Percentiles rank a stretch among this genome's conserved stretches.
Conservation (phyloP, 2,329 filamentous ascomycete species). For the Sporothrix pallida region DNA sequence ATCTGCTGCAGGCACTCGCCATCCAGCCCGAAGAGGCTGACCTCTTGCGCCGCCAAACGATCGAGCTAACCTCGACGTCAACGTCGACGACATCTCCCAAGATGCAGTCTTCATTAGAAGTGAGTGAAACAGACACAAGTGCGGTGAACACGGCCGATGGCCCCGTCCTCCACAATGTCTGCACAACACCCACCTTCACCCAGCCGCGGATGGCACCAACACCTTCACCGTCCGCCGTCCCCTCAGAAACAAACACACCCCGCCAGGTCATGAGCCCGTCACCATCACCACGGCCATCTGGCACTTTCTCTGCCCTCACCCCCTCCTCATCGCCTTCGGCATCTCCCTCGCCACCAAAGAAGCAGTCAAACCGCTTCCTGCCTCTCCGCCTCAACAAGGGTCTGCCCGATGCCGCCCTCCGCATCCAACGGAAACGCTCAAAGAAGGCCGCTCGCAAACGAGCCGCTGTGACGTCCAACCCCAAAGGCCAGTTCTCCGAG, state of each 20-base stretch:
- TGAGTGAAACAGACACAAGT: not conserved
- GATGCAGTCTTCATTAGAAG: not conserved
- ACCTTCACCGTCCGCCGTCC: conserved; percentile 3
- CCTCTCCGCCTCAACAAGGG: conserved; percentile 23
- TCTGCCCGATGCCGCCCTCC: not conserved
- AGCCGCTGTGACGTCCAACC: not conserved
- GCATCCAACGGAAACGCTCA: conserved; percentile 27
- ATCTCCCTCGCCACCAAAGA: not conserved
- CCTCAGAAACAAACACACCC: not conserved
- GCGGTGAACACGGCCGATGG: not conserved
- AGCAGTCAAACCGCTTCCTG: conserved; percentile 25
- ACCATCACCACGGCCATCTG: not conserved
- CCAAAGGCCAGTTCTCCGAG: not conserved
- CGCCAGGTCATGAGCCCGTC: conserved; percentile 13
- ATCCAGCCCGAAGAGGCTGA: conserved; percentile 38
- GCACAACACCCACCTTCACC: conserved; percentile 35
- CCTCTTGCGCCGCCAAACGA: conserved; percentile 19
- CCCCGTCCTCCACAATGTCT: not conserved
- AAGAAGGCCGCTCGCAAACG: conserved; percentile 18
- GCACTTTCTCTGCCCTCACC: not conserved
- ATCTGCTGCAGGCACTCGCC: conserved; percentile 43
- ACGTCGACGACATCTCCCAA: not conserved
- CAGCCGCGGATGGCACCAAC: conserved; percentile 33
- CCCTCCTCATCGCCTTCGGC: not conserved
- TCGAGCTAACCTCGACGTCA: not conserved